phyloP scores from a whole-genome alignment of 805 yeast genomes.

The Candida morakotiae region DNA sequence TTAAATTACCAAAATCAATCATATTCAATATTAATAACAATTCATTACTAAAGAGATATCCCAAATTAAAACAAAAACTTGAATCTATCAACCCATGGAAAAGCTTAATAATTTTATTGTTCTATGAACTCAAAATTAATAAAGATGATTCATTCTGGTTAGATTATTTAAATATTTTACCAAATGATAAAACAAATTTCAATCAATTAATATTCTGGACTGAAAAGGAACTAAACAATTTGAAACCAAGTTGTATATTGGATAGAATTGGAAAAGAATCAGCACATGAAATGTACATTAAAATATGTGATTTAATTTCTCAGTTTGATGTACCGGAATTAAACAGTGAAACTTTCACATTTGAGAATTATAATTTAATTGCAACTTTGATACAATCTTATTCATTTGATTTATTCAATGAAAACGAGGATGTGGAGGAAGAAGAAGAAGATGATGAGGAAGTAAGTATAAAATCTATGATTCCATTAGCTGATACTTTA shows the following conservation, averaged over 20 bases:
- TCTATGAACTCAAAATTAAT: conserved; percentile 49
- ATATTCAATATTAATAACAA: conserved; percentile 61
- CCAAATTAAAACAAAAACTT: conserved; percentile 29
- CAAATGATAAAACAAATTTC: conserved; percentile 42
- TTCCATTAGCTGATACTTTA: conserved; percentile 86
- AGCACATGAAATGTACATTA: conserved; percentile 58
- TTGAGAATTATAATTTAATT: conserved; percentile 61
- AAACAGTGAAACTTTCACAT: conserved; percentile 21
- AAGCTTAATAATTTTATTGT: conserved; percentile 61
- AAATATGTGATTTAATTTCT: conserved; percentile 29
- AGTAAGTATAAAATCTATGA: conserved; percentile 64
- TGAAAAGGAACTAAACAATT: conserved; percentile 48
- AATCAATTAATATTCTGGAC: conserved; percentile 80
- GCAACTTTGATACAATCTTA: conserved; percentile 86
- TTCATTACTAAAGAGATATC: conserved; percentile 31
- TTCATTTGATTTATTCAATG: conserved; percentile 75
- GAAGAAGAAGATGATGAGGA: conserved; percentile 21
- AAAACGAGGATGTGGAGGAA: conserved; percentile 20
- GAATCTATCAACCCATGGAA: conserved; percentile 65
- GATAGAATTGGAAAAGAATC: conserved; percentile 66
- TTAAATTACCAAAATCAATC: conserved; percentile 59
- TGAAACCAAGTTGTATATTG: conserved; percentile 69
- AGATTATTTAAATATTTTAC: conserved; percentile 70
- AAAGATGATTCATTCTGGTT: conserved; percentile 61
- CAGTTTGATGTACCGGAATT: conserved; percentile 25